A percentile compares a stretch with the other conserved stretches of the same genome.
phyloP scores from a whole-genome alignment of 257 asterid species.

The Penstemon newberryi region DNA sequence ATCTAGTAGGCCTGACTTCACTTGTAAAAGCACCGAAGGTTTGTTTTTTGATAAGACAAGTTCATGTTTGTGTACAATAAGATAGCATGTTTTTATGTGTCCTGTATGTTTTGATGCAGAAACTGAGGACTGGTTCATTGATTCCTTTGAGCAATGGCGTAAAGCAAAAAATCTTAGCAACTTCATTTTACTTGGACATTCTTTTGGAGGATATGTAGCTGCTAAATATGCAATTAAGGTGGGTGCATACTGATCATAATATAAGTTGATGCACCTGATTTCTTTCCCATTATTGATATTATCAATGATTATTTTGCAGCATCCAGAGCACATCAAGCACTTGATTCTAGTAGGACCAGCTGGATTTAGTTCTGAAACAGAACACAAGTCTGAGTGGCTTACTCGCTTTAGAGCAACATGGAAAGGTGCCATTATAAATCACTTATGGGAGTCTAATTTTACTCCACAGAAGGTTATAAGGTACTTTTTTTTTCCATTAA shows the following conservation, averaged over 20 bases:
- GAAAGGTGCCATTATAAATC: constrained; percentile 86
- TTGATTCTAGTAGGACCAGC: constrained; percentile 94
- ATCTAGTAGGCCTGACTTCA: constrained; percentile 96
- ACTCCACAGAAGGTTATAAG: constrained; percentile 89
- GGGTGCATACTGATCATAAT: not conserved
- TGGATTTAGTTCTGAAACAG: constrained; percentile 79
- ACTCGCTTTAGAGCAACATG: constrained; percentile 71
- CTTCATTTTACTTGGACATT: constrained; percentile 93
- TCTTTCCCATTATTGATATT: constrained; percentile 23
- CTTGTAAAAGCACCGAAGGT: constrained; percentile 99
- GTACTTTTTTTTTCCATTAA: constrained; percentile 33
- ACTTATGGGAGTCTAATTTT: constrained; percentile 95
- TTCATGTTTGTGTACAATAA: not conserved
- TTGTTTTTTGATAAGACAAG: constrained; percentile 19
- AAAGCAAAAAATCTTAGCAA: constrained; percentile 78
- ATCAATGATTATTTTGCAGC: constrained; percentile 50
- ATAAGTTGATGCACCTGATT: not conserved
- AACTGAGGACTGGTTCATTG: constrained; percentile 87
- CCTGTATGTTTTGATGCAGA: constrained; percentile 43
- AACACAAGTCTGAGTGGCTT: constrained; percentile 60
- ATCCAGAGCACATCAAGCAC: constrained; percentile 88
- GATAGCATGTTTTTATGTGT: not conserved
- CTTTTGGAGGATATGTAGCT: constrained; percentile 96
- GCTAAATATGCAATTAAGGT: constrained; percentile 93
- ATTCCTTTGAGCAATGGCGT: constrained; percentile 96